phyloP scores from a whole-genome alignment of 441 rosid genomes.

The Bruguiera hainesii region DNA sequence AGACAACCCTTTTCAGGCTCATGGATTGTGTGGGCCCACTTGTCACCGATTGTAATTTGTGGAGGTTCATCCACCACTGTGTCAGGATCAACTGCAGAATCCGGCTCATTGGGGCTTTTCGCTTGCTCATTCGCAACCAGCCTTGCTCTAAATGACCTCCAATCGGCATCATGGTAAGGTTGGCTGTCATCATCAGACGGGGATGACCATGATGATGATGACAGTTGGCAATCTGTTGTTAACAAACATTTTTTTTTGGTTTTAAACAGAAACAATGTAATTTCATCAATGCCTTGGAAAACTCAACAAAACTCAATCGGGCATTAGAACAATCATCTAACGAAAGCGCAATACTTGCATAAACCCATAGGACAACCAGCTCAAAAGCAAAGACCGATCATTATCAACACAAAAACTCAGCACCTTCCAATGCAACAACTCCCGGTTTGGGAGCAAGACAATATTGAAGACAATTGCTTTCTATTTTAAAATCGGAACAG shows the following conservation, averaged over 20 bases:
- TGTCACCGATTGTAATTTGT: slow-evolving; percentile 35
- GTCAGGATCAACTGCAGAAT: slow-evolving; percentile 37
- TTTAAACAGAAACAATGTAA: too few species aligned
- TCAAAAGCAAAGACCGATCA: too few species aligned
- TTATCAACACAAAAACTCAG: too few species aligned
- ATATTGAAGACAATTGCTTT: too few species aligned
- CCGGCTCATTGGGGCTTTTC: slow-evolving; percentile 27
- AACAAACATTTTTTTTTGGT: background rate
- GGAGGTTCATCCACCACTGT: slow-evolving; percentile 26
- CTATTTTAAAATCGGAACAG: too few species aligned
- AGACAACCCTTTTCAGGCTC: slow-evolving; percentile 87
- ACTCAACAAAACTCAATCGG: too few species aligned
- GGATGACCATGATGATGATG: slow-evolving; percentile 31
- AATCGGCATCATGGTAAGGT: slow-evolving; percentile 40
- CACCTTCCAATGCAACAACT: too few species aligned
- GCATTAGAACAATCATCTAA: too few species aligned
- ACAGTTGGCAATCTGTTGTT: slow-evolving; percentile 46
- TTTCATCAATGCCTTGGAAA: too few species aligned
- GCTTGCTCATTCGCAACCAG: slow-evolving; percentile 56
- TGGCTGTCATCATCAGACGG: slow-evolving; percentile 36
- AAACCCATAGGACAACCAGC: too few species aligned
- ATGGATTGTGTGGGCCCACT: slow-evolving; percentile 80
- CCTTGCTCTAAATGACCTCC: slow-evolving; percentile 84
- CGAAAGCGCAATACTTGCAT: too few species aligned
- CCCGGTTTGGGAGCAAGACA: too few species aligned